These are phyloP conservation scores for Aspergillus fructus DNA, from an alignment of 2,329 filamentous ascomycete genomes.

Conservation along the genomic window DNA sequence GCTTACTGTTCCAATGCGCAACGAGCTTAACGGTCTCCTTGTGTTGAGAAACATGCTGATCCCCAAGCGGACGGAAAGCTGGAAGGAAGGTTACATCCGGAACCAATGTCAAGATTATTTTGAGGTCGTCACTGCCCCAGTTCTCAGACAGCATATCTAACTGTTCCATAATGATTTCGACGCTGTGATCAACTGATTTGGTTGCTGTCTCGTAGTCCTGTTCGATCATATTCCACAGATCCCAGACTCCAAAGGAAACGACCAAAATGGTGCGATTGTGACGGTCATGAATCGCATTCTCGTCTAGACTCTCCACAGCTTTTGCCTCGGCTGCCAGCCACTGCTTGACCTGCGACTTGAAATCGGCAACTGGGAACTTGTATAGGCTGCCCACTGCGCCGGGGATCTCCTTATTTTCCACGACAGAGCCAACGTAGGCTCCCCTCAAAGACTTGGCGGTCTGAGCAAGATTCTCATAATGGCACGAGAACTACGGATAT, in stretches of 20 bases:
- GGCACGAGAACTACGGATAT: slow-evolving; percentile 32
- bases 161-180: slow-evolving; percentile 34
- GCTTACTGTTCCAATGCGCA: slow-evolving; percentile 35
- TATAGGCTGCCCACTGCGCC: slow-evolving; percentile 25
- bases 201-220: slow-evolving; percentile 27
- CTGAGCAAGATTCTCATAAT: slow-evolving; percentile 35
- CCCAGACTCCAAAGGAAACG: slow-evolving; percentile 41
- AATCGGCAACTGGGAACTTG: slow-evolving; percentile 32
- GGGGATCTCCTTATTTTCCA: slow-evolving; percentile 34
- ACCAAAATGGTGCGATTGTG: slow-evolving; percentile 35
- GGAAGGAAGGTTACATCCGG: slow-evolving; percentile 43
- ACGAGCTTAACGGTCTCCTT: slow-evolving; percentile 35
- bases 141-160: slow-evolving; percentile 29
- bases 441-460: slow-evolving; percentile 27
- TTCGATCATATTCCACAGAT: slow-evolving; percentile 37
- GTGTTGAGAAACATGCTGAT: slow-evolving; percentile 25
- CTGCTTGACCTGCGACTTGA: slow-evolving; percentile 36
- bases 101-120: slow-evolving; percentile 38
- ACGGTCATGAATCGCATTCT: slow-evolving; percentile 20
- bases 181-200: slow-evolving; percentile 28
- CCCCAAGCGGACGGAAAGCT: slow-evolving; percentile 28
- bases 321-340: slow-evolving; percentile 35
- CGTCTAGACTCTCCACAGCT: slow-evolving; percentile 23
- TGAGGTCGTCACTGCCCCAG: slow-evolving; percentile 31
- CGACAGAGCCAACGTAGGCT: slow-evolving; percentile 29